A percentile compares a stretch with the other conserved stretches of the same genome.
These are phyloP conservation scores for Scutellaria minor DNA, from an alignment of 257 asterid species.

Conservation along the genomic window DNA sequence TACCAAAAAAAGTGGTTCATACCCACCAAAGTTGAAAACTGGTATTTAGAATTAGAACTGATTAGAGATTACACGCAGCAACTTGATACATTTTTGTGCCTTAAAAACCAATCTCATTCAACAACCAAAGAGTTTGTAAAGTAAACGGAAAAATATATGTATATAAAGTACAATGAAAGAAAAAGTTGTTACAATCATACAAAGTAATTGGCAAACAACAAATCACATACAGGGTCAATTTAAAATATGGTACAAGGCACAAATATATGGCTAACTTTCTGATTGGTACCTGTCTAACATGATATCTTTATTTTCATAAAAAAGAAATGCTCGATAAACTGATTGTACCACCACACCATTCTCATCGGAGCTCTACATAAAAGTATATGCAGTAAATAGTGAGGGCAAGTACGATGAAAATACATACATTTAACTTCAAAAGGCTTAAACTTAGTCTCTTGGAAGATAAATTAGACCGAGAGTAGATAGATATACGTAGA, in stretches of 20 bases:
- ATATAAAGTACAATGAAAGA: background rate
- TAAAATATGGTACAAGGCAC: constrained; percentile 24
- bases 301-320: constrained; percentile 8
- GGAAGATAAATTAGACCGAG: constrained; percentile 2
- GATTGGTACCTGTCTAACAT: constrained; percentile 12
- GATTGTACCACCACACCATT: constrained; percentile 15
- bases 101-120: background rate
- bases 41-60: background rate
- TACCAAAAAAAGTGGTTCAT: too few relatives aligned
- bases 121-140: background rate
- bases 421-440: background rate
- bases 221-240: constrained; percentile 2
- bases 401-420: constrained; percentile 1
- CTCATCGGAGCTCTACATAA: constrained; percentile 32
- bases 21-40: background rate
- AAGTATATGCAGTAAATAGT: background rate
- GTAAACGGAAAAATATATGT: background rate
- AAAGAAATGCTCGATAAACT: background rate
- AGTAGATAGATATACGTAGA: background rate
- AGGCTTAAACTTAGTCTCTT: background rate
- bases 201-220: constrained; percentile 9
- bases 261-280: constrained; percentile 8
- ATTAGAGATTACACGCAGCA: background rate
- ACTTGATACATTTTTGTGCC: background rate
- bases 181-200: background rate